Evolutionary conservation across 352 stramenopile species (phyloP), one percentile per base, ranked within the genome.

Genomic region (Phytophthora crassamura): DNA sequence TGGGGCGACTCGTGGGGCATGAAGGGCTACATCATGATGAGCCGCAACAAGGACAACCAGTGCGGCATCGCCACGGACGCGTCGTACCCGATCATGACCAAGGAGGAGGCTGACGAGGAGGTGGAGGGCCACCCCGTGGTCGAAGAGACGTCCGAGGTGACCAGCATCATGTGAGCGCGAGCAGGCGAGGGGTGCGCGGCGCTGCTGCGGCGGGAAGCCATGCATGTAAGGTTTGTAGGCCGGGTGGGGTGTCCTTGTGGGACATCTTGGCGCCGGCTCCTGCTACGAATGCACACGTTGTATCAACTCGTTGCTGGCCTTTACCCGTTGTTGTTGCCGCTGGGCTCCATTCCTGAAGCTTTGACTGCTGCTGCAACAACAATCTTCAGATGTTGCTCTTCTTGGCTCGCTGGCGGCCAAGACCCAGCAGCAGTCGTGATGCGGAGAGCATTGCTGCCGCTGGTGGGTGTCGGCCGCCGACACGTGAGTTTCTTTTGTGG

Each of bases 21-120:
- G 72, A 78, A 96, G 36, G 91, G 91, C 35, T 97, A 96, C 75
- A 93, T 97, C 63, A 86, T 88, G 63, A 88, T 97, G 67, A 78
- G 65, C 20, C 85, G 89, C 52, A 82, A 89, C 64, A 89, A 91
- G 59, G 78, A 90, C 25, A 98, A 98, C 61, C 97, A 97, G 28
- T 99, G 96, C 76, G 95, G 96, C 36, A 96, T 99, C 59, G 85
- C 97, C 49, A 98, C 81, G 33, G 79, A 87, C 25, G 73, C 88
- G 15, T 89, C 82, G 15, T 95, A 89, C 67, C 82, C 84, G 28
- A 82, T 88, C 38, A 74, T 72, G 49, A 60, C 52, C 10, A 72
- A 77, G 54, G 64, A 74, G 28, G 54, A 64, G 14, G 25, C 20
- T 1, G 16, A 35, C 5, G 7, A 22, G 8, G 36, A 63, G 45